These are phyloP conservation scores for Hypocreales sp. DNA, from an alignment of 2,329 filamentous ascomycete genomes.

Conservation along the genomic window DNA sequence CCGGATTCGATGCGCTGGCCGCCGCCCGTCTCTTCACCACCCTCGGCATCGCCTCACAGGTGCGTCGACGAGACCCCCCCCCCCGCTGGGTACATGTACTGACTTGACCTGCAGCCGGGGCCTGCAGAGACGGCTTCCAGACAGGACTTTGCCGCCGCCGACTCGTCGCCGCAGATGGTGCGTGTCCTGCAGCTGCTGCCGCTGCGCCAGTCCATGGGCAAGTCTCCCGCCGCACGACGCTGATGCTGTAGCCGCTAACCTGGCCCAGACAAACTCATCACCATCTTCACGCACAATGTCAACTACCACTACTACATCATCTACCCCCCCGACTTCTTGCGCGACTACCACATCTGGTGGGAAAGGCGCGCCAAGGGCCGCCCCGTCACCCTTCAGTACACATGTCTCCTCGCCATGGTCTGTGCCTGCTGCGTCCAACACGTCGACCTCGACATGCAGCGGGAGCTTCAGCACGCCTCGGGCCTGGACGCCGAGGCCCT, in stretches of 20 bases:
- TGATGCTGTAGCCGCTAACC: background rate
- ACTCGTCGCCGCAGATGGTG: conserved; percentile 9
- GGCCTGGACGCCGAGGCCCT: conserved; percentile 7
- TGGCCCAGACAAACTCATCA: conserved; percentile 11
- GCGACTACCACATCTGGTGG: conserved; percentile 17
- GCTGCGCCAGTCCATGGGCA: conserved; percentile 11
- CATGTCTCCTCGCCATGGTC: conserved; percentile 13
- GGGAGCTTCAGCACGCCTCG: conserved; percentile 8
- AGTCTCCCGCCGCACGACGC: conserved; percentile 2
- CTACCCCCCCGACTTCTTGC: conserved; percentile 12
- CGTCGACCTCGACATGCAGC: conserved; percentile 7
- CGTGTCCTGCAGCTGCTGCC: conserved; percentile 10
- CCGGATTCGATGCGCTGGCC: conserved; percentile 8
- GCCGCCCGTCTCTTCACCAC: conserved; percentile 8
- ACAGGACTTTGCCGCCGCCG: conserved; percentile 6
- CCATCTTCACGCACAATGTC: conserved; percentile 13
- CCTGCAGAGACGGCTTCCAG: conserved; percentile 3
- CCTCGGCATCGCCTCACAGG: conserved; percentile 7
- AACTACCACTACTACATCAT: conserved; percentile 19
- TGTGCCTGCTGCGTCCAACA: conserved; percentile 15
- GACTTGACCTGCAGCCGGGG: conserved; percentile 5
- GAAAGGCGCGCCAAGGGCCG: conserved; percentile 6
- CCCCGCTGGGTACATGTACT: too few relatives aligned
- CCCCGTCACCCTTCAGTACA: conserved; percentile 13
- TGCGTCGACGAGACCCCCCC: too few relatives aligned